These are phyloP conservation scores for Artemisia argyi DNA, from an alignment of 129 eudicot genomes.

Conservation along the genomic window DNA sequence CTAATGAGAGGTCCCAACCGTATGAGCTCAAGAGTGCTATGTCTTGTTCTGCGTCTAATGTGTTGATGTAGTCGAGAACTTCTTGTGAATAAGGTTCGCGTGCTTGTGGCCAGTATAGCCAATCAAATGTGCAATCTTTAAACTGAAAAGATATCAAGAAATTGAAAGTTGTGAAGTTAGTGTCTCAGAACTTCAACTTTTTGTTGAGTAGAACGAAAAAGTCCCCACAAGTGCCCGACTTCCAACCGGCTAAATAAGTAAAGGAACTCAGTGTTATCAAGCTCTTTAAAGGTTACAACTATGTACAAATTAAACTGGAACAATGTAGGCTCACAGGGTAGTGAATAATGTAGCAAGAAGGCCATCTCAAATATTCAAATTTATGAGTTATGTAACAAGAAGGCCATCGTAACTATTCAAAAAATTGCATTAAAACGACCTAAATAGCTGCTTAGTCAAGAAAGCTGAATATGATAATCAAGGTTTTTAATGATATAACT, in stretches of 20 bases:
- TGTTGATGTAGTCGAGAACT: constrained; percentile 47
- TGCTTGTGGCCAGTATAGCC: constrained; percentile 83
- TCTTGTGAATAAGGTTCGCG: constrained; percentile 51
- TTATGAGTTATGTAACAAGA: too few species aligned
- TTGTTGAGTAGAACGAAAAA: background rate
- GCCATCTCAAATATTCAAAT: too few species aligned
- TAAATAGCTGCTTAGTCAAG: too few species aligned
- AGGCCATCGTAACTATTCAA: too few species aligned
- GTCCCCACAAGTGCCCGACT: background rate
- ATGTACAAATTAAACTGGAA: background rate
- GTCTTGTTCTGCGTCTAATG: constrained; percentile 61
- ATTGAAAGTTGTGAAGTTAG: background rate
- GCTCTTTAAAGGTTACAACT: background rate
- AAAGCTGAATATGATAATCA: too few species aligned
- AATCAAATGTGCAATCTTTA: constrained; percentile 72
- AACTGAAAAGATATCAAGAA: constrained; percentile 39
- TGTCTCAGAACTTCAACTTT: background rate
- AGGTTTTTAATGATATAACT: too few species aligned
- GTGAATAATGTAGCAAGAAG: too few species aligned
- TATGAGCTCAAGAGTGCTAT: constrained; percentile 48
- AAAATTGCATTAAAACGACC: too few species aligned
- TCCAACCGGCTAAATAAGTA: background rate
- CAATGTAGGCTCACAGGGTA: background rate
- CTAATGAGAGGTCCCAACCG: constrained; percentile 58
- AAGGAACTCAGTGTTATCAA: background rate